Conservation (phyloP, 2,329 filamentous ascomycete species). For the Hypoxylon sp. region DNA sequence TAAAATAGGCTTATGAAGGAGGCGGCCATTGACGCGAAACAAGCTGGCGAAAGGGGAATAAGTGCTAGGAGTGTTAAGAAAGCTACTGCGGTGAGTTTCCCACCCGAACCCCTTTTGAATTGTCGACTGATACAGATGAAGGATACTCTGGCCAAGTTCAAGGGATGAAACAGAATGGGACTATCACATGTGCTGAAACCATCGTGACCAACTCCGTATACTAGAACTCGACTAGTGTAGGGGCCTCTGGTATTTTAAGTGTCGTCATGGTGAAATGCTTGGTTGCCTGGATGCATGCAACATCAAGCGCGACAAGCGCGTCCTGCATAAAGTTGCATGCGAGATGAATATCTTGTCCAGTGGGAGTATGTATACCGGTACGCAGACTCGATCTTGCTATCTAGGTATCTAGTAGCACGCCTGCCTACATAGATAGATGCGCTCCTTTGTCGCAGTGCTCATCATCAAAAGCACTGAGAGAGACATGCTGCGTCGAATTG, state of each 20-base stretch:
- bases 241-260: not conserved
- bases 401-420: not conserved
- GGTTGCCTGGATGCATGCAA: not conserved
- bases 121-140: slow-evolving; percentile 52
- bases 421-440: not conserved
- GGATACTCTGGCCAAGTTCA: slow-evolving; percentile 78
- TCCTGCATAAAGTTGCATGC: not conserved
- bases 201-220: not conserved
- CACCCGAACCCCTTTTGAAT: not conserved
- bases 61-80: slow-evolving; percentile 83
- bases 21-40: slow-evolving; percentile 81
- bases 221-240: slow-evolving; percentile 10
- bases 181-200: not conserved
- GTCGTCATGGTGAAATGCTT: slow-evolving; percentile 5
- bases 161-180: slow-evolving; percentile 65
- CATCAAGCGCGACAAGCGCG: slow-evolving; percentile 10
- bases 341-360: not conserved
- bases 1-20: slow-evolving; percentile 79
- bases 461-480: not conserved
- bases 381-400: not conserved
- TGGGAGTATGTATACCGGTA: not conserved
- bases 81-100: slow-evolving; percentile 76
- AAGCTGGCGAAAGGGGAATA: slow-evolving; percentile 79
- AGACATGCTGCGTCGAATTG: not conserved
- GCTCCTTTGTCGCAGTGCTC: not conserved